phyloP scores from a whole-genome alignment of 192 early-diverging fungal species.

The Coemansia umbellata region DNA sequence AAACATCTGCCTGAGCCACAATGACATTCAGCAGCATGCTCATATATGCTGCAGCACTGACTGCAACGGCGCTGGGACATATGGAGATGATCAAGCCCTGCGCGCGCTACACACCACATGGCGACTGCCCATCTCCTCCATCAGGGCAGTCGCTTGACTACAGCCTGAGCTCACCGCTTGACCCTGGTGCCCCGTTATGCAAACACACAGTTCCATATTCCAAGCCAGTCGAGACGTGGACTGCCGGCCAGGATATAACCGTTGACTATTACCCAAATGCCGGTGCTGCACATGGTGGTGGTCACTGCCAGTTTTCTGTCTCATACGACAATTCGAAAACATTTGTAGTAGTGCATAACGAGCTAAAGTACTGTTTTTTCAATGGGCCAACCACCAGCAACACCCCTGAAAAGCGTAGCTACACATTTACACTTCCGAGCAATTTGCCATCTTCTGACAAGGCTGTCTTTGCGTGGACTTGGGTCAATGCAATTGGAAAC shows the following conservation, averaged over 20 bases:
- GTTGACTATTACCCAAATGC: conserved; percentile 32
- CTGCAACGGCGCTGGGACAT: conserved; percentile 39
- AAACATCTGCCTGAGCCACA: too few relatives aligned
- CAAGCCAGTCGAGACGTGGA: conserved; percentile 26
- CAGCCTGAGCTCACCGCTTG: conserved; percentile 44
- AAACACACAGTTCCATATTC: conserved; percentile 29
- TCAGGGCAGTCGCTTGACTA: conserved; percentile 44
- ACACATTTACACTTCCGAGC: conserved; percentile 54
- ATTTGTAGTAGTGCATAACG: conserved; percentile 55
- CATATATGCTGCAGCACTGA: conserved; percentile 24
- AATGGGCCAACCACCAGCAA: conserved; percentile 11
- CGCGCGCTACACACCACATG: conserved; percentile 26
- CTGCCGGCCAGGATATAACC: conserved; percentile 43
- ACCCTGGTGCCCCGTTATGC: conserved; percentile 22
- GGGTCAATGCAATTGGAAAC: conserved; percentile 61
- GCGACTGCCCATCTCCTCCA: conserved; percentile 30
- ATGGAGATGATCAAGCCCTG: conserved; percentile 41
- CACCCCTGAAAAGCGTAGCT: conserved; percentile 10
- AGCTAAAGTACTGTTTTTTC: conserved; percentile 30
- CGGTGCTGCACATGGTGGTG: conserved; percentile 43
- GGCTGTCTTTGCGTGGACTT: conserved; percentile 59
- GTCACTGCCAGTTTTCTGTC: conserved; percentile 57
- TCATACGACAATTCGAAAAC: conserved; percentile 51
- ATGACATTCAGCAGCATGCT: too few relatives aligned
- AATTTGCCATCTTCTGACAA: conserved; percentile 52